Base-by-base conservation (phyloP, 2,329 filamentous ascomycete species). In the Sporothrix euskadiensis region DNA sequence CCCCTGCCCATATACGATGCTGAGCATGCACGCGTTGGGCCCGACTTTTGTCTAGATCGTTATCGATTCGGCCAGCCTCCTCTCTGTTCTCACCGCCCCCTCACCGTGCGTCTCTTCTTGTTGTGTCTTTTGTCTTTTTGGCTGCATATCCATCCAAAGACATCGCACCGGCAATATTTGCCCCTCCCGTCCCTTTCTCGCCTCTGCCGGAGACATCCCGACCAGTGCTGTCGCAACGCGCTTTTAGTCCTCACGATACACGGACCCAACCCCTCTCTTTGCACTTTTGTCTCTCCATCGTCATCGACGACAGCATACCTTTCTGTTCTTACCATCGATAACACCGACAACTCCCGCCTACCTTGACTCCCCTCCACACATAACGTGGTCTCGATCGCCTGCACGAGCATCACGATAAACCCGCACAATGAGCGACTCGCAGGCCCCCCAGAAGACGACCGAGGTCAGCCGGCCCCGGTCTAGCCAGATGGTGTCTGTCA, bases 401-500 rank as follows among this genome's bases (percentile, higher is more conserved):
- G 66, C 66, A 14, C 26, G 47, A 47, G 10, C 30, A 54, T 19
- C 66, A 39, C 66, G 44, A 66, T 9, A 66, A 47, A 19, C 16
- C n/a, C 19, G 16, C 72, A 74, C 4, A 3, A 77, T 76, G 75
- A 73, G 61, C 35, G 73, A 75, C 10, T 73, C 76, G n/a, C 66
- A 75, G 14, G n/a, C 74, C n/a, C 73, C 75, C 32, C 76, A 77
- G 54, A 78, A 77, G 75, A 78, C 75, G 61, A 80, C 80, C 68
- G 80, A 81, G 69, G 75, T 77, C 71, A 77, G 76, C 59, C 79
- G 80, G 19, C 80, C 80, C 32, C 78, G 79, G 49, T 81, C 81
- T 2, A 80, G 78, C 72, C 81, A 81, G 66, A 79, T 77, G 63
- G 77, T 81, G 22, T 81, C 80, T 5, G 78, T 81, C 75, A 80